Base-by-base conservation (phyloP, 768 basidiomycete species). In the Pleurotus cornucopiae region DNA sequence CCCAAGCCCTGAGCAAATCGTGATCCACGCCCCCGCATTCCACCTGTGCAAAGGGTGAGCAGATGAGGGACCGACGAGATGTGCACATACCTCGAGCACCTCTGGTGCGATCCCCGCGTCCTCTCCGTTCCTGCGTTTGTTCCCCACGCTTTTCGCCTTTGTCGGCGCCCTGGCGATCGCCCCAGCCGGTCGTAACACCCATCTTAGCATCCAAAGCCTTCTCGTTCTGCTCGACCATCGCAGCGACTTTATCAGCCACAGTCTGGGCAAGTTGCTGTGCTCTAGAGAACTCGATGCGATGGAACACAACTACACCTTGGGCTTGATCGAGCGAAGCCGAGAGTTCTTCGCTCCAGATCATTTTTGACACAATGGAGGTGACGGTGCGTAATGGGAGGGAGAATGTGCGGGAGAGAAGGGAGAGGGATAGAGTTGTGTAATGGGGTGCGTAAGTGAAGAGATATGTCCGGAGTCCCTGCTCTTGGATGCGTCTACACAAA, bases 261-360 rank as follows among this genome's bases (percentile, higher is more conserved):
- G 84, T 82, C 64, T 89, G 89, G 1, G 92, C 87, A n/a, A 98
- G 77, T 67, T 94, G 89, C 70, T 99, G 97, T 3, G 88, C 78
- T 46, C 91, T 88, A 13, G 89, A 86, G 38, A 91, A 80, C 63
- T 98, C 95, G 56, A 93, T 82, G 55, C 93, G 86, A 67, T 98
- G 93, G 78, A 98, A 94, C 46, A 96, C 86, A 55, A 99, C 82
- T 43, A 96, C 94, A 38, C 86, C 88, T 20, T 86, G 86, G 14
- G 91, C 87, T 67, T 91, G 93, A 69, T 98, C 97, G 54, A 98
- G 78, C 13, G 94, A 95, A 2, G 96, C 97, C 1, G 89, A 79
- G 9, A 99, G 77, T 66, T 98, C 94, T 64, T 98, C 97, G 65
- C 81, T 93, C 93, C 95, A 98, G 63, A 98, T 97, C 97, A 99